A percentile compares a stretch with the other conserved stretches of the same genome.
These are phyloP conservation scores for Tylopilus sp. DNA, from an alignment of 768 basidiomycete species.

Conservation along the genomic window DNA sequence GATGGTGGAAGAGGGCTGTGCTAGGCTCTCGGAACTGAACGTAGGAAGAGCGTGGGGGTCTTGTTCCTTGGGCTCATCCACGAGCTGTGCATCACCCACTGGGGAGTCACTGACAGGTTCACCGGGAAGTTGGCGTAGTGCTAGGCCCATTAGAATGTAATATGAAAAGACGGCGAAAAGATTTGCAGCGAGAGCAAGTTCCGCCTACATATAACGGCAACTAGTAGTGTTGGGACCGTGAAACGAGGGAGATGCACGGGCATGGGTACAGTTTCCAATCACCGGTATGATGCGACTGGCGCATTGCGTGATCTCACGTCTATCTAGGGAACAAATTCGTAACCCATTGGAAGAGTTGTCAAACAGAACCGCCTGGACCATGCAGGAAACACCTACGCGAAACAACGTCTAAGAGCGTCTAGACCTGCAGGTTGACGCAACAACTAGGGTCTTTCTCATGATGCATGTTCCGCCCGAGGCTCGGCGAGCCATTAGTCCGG, in stretches of 20 bases:
- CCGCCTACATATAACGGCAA: conserved; percentile 6
- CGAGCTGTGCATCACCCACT: background rate
- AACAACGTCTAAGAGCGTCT: background rate
- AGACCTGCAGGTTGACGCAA: no score
- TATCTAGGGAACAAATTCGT: conserved; percentile 7
- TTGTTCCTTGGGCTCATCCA: conserved; percentile 15
- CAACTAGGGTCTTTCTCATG: no score
- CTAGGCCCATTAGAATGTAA: conserved; percentile 18
- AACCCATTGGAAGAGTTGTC: conserved; percentile 1
- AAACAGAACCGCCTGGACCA: background rate
- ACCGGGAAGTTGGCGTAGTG: background rate
- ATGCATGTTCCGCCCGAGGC: background rate
- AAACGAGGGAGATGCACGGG: background rate
- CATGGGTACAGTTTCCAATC: background rate
- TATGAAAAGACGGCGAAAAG: background rate
- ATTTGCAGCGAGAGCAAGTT: background rate
- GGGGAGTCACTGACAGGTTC: background rate
- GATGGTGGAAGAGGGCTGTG: conserved; percentile 44
- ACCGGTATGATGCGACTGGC: conserved; percentile 11
- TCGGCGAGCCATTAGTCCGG: background rate
- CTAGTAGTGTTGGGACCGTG: background rate
- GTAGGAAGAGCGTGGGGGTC: conserved; percentile 57
- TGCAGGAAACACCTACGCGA: background rate
- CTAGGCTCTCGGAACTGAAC: conserved; percentile 40
- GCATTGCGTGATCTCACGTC: conserved; percentile 35